Evolutionary conservation across 1,284 basidiomycete species (phyloP).

Genomic region (Heterobasidion annosum): DNA sequence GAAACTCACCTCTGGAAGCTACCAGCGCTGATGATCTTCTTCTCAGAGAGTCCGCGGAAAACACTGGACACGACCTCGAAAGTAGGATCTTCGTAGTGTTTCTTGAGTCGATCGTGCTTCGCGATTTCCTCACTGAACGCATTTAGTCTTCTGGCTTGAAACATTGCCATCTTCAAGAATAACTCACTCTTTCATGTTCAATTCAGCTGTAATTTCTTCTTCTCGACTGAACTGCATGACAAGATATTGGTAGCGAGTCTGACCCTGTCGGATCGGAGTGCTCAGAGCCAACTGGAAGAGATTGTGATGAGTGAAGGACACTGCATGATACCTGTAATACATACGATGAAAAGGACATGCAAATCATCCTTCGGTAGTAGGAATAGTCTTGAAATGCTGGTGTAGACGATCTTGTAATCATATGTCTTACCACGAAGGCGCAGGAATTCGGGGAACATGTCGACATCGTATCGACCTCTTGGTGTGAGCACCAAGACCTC

Average conservation of each 20-base stretch:
- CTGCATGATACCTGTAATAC: slow-evolving; percentile 18
- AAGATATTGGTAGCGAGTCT: slow-evolving; percentile 95
- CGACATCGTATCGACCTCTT: slow-evolving; percentile 94
- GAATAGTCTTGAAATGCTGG: slow-evolving; percentile 86
- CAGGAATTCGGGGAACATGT: slow-evolving; percentile 94
- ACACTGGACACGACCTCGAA: slow-evolving; percentile 95
- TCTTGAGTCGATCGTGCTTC: slow-evolving; percentile 79
- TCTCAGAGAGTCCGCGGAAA: slow-evolving; percentile 85
- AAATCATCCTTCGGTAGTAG: slow-evolving; percentile 95
- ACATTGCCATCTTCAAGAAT: not conserved
- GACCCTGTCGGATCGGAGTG: slow-evolving; percentile 94
- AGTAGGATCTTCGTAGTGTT: slow-evolving; percentile 88
- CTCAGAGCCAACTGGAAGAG: slow-evolving; percentile 69
- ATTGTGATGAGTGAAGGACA: not conserved
- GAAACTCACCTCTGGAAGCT: slow-evolving; percentile 68
- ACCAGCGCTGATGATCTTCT: slow-evolving; percentile 85
- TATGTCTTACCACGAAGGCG: slow-evolving; percentile 96
- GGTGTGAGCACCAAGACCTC: slow-evolving; percentile 97
- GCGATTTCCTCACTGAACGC: slow-evolving; percentile 54
- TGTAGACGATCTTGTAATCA: slow-evolving; percentile 97
- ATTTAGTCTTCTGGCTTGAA: not conserved
- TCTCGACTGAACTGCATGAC: slow-evolving; percentile 97
- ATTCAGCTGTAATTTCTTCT: slow-evolving; percentile 93
- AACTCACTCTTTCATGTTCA: slow-evolving; percentile 86
- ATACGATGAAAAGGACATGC: slow-evolving; percentile 90